These are phyloP conservation scores for Pseudogymnoascus sp. DNA, from an alignment of 2,329 filamentous ascomycete genomes.

Conservation along the genomic window DNA sequence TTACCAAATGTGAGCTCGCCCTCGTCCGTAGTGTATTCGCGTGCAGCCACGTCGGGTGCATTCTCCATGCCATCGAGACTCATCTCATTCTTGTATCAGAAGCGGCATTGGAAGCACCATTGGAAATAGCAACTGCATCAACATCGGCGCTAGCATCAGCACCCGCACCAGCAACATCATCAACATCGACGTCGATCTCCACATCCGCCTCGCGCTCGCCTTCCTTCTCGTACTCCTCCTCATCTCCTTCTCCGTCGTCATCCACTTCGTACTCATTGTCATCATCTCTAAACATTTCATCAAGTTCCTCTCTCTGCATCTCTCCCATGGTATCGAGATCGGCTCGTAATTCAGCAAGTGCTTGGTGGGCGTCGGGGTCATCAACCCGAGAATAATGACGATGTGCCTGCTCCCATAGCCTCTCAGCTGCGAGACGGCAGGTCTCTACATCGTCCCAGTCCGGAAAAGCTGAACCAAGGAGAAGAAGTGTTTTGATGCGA, in stretches of 20 bases:
- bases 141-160: conserved; percentile 16
- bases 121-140: not conserved
- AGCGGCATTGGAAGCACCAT: no score
- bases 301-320: not conserved
- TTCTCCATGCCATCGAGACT: not conserved
- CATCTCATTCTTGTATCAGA: not conserved
- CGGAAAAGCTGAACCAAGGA: not conserved
- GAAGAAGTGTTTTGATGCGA: not conserved
- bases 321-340: not conserved
- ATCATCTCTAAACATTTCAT: not conserved
- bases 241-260: not conserved
- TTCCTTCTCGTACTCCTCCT: not conserved
- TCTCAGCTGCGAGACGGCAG: not conserved
- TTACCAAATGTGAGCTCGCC: not conserved
- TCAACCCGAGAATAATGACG: not conserved
- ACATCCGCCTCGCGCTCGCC: not conserved
- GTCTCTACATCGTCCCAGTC: not conserved
- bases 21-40: not conserved
- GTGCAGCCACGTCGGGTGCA: not conserved
- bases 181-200: conserved; percentile 25
- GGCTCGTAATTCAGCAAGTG: not conserved
- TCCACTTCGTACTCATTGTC: not conserved
- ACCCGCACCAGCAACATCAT: conserved; percentile 23
- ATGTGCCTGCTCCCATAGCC: not conserved
- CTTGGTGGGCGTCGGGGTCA: not conserved